Conservation (phyloP, 441 rosid genomes). For the Euphorbia schlechtendalii region DNA sequence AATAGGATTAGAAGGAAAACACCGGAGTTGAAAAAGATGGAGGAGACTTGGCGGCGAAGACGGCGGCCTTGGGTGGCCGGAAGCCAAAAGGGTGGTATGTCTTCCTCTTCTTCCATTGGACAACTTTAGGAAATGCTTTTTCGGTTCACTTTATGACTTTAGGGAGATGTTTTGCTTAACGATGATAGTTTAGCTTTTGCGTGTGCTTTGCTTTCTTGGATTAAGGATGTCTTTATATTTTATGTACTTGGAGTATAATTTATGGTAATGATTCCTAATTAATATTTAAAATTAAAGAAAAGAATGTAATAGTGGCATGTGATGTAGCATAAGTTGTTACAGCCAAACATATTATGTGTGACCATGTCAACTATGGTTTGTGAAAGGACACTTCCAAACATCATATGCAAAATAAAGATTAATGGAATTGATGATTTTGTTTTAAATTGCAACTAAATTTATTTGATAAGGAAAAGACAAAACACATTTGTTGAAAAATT, state of each 20-base stretch:
- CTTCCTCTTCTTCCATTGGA: slow-evolving; percentile 54
- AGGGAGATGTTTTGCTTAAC: slow-evolving; percentile 7
- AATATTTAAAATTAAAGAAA: no score
- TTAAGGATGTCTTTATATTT: neutral
- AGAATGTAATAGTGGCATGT: no score
- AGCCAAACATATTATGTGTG: neutral
- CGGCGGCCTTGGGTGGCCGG: slow-evolving; percentile 29
- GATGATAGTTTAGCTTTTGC: neutral
- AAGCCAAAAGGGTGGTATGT: slow-evolving; percentile 65
- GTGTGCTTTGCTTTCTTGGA: slow-evolving; percentile 8
- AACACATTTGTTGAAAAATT: no score
- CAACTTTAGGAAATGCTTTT: slow-evolving; percentile 11
- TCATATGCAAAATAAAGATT: no score
- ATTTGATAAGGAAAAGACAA: no score
- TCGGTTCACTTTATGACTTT: neutral
- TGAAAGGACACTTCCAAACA: neutral
- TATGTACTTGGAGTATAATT: neutral
- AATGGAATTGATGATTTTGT: no score
- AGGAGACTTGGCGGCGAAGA: slow-evolving; percentile 28
- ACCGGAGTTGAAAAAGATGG: slow-evolving; percentile 42
- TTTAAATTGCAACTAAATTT: neutral
- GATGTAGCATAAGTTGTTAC: no score
- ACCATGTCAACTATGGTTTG: neutral
- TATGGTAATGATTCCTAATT: neutral
- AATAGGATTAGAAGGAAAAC: slow-evolving; percentile 31